phyloP scores from a whole-genome alignment of 768 basidiomycete species.

The Boletus reticulatus region DNA sequence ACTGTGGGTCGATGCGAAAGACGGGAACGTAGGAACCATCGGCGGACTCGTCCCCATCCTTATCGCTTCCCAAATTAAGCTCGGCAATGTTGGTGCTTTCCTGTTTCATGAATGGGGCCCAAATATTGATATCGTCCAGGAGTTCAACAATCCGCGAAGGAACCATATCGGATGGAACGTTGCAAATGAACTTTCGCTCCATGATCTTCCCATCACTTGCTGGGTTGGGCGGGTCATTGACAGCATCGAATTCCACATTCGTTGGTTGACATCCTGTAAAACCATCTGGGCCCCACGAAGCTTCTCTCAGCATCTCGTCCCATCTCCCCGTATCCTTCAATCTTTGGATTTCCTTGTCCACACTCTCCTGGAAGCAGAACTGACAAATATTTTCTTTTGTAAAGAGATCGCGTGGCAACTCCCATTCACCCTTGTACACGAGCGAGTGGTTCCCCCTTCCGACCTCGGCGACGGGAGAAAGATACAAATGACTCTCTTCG shows the following conservation, averaged over 20 bases:
- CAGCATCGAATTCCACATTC: neutral
- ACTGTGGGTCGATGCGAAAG: conserved; percentile 16
- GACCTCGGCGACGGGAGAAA: conserved; percentile 35
- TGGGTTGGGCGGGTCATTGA: neutral
- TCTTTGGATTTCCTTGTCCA: conserved; percentile 18
- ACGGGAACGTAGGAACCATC: neutral
- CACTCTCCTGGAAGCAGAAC: conserved; percentile 36
- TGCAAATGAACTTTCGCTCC: conserved; percentile 16
- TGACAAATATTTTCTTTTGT: conserved; percentile 36
- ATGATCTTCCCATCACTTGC: conserved; percentile 12
- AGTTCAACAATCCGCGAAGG: neutral
- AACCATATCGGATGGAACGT: neutral
- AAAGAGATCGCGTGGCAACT: conserved; percentile 45
- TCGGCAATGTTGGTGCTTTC: neutral
- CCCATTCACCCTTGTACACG: conserved; percentile 51
- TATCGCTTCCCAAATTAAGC: neutral
- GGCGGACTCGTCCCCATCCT: neutral
- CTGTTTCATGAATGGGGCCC: neutral
- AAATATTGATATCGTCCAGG: neutral
- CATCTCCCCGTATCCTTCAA: conserved; percentile 25
- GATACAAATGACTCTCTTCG: conserved; percentile 48
- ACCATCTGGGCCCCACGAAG: conserved; percentile 11
- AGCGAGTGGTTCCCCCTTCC: conserved; percentile 54
- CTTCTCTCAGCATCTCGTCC: conserved; percentile 15
- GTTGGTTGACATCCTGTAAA: neutral